These are phyloP conservation scores for Flammula alnicola DNA, from an alignment of 1,284 basidiomycete genomes.

Conservation along the genomic window DNA sequence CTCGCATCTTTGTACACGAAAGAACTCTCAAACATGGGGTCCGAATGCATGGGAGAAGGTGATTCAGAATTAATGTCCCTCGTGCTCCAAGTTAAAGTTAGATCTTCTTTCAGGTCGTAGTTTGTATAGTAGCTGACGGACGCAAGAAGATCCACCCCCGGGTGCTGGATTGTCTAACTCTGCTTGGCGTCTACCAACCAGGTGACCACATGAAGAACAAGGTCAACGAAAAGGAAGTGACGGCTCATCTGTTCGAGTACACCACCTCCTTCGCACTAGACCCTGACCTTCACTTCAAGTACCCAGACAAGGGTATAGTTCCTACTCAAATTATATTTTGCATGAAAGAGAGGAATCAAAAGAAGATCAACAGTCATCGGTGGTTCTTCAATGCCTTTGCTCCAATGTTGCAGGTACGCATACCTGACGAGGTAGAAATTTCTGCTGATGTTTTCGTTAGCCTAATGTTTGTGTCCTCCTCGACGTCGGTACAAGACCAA, in stretches of 20 bases:
- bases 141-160: conserved; percentile 92
- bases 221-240: conserved; percentile 87
- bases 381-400: conserved; percentile 97
- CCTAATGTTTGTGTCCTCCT: conserved; percentile 90
- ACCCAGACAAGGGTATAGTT: conserved; percentile 94
- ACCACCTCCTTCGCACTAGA: conserved; percentile 92
- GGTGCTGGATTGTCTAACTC: conserved; percentile 89
- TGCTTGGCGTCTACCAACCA: conserved; percentile 79
- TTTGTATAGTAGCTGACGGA: conserved; percentile 96
- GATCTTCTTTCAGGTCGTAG: conserved; percentile 71
- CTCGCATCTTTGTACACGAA: conserved; percentile 88
- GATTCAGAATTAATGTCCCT: conserved; percentile 9
- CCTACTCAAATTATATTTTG: conserved; percentile 92
- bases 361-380: conserved; percentile 95
- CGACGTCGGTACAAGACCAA: conserved; percentile 93
- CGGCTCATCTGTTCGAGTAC: conserved; percentile 95
- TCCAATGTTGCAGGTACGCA: conserved; percentile 65
- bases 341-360: conserved; percentile 94
- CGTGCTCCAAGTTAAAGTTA: too few relatives aligned
- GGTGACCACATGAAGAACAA: conserved; percentile 89
- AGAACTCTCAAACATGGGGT: conserved; percentile 96
- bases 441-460: conserved; percentile 37
- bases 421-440: background rate
- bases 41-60: conserved; percentile 97
- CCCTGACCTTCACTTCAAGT: conserved; percentile 89